These are phyloP conservation scores for Alternaria sp. DNA, from an alignment of 2,329 filamentous ascomycete species.

Conservation along the genomic window DNA sequence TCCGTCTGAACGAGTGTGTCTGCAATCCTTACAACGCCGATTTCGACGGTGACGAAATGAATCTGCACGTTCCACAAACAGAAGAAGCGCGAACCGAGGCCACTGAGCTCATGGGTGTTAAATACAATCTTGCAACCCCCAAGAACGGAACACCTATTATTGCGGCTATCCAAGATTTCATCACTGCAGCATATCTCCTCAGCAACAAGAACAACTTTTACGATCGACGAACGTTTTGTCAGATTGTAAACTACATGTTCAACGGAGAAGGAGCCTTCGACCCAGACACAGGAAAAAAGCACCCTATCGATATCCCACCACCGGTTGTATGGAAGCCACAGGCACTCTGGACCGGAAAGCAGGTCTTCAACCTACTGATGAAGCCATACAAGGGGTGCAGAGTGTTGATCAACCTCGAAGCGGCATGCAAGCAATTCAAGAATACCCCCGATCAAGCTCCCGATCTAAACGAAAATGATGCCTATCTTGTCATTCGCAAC, in stretches of 20 bases:
- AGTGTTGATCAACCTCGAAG: conserved; percentile 89
- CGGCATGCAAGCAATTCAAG: conserved; percentile 83
- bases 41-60: conserved; percentile 99
- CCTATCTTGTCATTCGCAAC: conserved; percentile 91
- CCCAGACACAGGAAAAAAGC: conserved; percentile 55
- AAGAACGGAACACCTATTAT: conserved; percentile 99
- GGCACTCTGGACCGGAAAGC: conserved; percentile 94
- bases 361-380: conserved; percentile 92
- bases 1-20: conserved; percentile 96
- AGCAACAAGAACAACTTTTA: conserved; percentile 94
- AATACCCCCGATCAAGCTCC: conserved; percentile 70
- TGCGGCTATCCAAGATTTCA: conserved; percentile 99
- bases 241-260: conserved; percentile 94
- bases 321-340: conserved; percentile 86
- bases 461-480: conserved; percentile 76
- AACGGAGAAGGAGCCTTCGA: conserved; percentile 65
- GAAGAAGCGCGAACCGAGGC: conserved; percentile 96
- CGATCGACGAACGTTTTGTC: conserved; percentile 84
- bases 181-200: conserved; percentile 89
- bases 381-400: conserved; percentile 83
- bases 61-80: conserved; percentile 95
- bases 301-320: conserved; percentile 81
- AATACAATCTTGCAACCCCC: conserved; percentile 92
- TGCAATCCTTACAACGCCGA: conserved; percentile 98
- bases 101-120: conserved; percentile 96